Evolutionary conservation across 768 basidiomycete genomes (phyloP).

Genomic region (Chalciporus sphaerocephalus): DNA sequence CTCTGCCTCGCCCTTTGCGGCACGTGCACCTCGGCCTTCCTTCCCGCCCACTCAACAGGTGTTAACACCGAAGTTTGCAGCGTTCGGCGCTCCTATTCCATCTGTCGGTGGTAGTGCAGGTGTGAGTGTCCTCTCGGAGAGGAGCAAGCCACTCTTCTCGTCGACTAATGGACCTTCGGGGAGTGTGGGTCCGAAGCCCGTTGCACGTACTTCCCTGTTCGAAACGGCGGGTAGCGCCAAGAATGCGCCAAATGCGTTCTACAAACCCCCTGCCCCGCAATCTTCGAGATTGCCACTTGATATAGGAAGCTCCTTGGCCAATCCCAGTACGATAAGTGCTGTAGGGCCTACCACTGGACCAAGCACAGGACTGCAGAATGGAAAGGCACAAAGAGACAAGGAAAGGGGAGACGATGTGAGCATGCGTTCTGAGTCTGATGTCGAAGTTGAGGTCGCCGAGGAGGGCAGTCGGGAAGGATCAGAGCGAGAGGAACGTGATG

Average conservation of each 20-base stretch:
- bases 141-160: constrained; percentile 16
- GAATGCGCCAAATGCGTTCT: constrained; percentile 62
- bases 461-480: constrained; percentile 1
- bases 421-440: constrained; percentile 19
- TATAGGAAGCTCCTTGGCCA: neutral
- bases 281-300: neutral
- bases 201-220: constrained; percentile 32
- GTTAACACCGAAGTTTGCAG: constrained; percentile 22
- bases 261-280: constrained; percentile 42
- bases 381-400: constrained; percentile 3
- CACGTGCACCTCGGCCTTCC: constrained; percentile 2
- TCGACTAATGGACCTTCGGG: neutral
- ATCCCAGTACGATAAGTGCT: neutral
- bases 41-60: constrained; percentile 2
- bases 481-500: constrained; percentile 1
- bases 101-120: neutral
- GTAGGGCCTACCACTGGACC: neutral
- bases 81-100: constrained; percentile 25
- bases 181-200: constrained; percentile 3
- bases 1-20: constrained; percentile 8
- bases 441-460: constrained; percentile 11
- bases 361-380: constrained; percentile 1
- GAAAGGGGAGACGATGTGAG: constrained; percentile 16
- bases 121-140: constrained; percentile 12
- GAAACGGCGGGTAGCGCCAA: constrained; percentile 46